phyloP scores from a whole-genome alignment of 805 yeast species.

The Candida fluviatilis region DNA sequence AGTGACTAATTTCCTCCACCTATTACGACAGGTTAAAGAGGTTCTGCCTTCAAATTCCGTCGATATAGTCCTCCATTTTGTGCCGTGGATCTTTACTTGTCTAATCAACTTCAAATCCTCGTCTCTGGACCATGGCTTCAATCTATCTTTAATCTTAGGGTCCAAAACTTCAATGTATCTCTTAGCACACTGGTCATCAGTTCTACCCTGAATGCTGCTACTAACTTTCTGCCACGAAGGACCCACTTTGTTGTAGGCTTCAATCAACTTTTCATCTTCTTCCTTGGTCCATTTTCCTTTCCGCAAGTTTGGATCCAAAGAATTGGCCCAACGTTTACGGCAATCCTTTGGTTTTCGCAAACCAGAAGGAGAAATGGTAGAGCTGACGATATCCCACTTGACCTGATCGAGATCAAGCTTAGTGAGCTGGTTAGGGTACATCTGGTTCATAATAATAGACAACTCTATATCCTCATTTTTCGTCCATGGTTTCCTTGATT shows the following conservation, averaged over 20 bases:
- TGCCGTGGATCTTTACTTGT: conserved; percentile 68
- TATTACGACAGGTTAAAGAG: conserved; percentile 81
- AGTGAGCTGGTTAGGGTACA: conserved; percentile 20
- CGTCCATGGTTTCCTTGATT: conserved; percentile 67
- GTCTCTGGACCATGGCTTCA: conserved; percentile 72
- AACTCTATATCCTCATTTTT: conserved; percentile 64
- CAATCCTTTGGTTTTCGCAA: conserved; percentile 75
- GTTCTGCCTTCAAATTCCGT: conserved; percentile 73
- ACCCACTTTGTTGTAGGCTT: conserved; percentile 66
- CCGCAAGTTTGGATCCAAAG: conserved; percentile 74
- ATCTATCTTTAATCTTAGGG: conserved; percentile 71
- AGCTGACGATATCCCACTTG: conserved; percentile 60
- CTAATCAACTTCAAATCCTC: conserved; percentile 73
- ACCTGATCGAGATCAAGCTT: conserved; percentile 37
- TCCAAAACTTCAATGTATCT: conserved; percentile 84
- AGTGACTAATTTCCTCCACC: conserved; percentile 86
- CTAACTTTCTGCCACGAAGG: conserved; percentile 86
- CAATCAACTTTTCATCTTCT: conserved; percentile 66
- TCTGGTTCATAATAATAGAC: conserved; percentile 36
- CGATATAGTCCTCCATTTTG: conserved; percentile 85
- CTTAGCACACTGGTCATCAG: conserved; percentile 94
- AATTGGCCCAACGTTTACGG: conserved; percentile 81
- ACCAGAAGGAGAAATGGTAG: conserved; percentile 35
- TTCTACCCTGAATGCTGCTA: conserved; percentile 70
- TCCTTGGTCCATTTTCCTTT: conserved; percentile 85